Evolutionary conservation across 129 eudicot species (phyloP).

Genomic region (Pseudognaphalium luteoalbum): DNA sequence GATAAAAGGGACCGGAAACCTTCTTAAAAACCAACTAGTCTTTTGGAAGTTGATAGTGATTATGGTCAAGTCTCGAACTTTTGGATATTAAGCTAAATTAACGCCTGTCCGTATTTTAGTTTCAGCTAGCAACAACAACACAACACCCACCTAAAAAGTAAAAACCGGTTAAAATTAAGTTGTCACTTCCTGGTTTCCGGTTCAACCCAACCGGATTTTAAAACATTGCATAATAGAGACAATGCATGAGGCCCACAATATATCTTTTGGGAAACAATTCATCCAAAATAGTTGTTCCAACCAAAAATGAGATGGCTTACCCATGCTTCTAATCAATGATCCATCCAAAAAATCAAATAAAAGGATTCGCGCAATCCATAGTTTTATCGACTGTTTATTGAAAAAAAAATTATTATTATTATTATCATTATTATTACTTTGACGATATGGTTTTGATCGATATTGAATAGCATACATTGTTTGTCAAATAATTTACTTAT

Average conservation of each 20-base stretch:
- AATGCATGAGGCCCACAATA: conserved; percentile 17
- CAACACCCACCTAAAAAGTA: too few relatives aligned
- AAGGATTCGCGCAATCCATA: background rate
- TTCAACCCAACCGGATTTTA: too few relatives aligned
- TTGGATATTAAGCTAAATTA: background rate
- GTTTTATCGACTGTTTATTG: too few relatives aligned
- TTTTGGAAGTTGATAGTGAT: background rate
- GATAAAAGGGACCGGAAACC: background rate
- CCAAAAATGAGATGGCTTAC: conserved; percentile 18
- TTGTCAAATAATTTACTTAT: too few relatives aligned
- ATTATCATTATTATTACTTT: too few relatives aligned
- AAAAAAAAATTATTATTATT: too few relatives aligned
- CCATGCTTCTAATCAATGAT: conserved; percentile 5
- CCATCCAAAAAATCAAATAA: background rate
- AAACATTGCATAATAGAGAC: too few relatives aligned
- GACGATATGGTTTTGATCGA: too few relatives aligned
- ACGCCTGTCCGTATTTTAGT: background rate
- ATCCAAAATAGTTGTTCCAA: conserved; percentile 4
- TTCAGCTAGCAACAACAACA: too few relatives aligned
- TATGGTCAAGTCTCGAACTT: background rate
- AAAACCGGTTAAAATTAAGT: too few relatives aligned
- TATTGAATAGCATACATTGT: too few relatives aligned
- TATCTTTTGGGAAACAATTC: background rate
- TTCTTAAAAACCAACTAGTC: background rate
- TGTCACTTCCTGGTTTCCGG: too few relatives aligned